Evolutionary conservation across 1,284 basidiomycete genomes (phyloP).

Genomic region (Puccinia novopanici): DNA sequence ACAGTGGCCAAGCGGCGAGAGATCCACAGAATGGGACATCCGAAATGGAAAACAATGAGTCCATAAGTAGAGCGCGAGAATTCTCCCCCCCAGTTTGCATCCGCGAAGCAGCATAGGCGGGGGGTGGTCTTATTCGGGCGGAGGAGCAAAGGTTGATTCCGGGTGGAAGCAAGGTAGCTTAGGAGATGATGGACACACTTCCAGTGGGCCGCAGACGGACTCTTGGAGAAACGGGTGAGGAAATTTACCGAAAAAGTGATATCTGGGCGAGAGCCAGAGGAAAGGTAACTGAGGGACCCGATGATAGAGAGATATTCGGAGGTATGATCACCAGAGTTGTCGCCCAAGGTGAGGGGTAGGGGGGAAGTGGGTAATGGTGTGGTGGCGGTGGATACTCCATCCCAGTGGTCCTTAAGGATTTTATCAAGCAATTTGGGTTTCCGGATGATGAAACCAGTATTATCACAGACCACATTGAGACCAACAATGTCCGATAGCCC

Average conservation of each 20-base stretch:
- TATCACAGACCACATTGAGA: not conserved
- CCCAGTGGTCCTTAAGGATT: not conserved
- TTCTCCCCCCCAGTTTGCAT: too few species aligned
- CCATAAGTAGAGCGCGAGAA: too few species aligned
- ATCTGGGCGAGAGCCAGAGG: too few species aligned
- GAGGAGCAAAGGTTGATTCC: too few species aligned
- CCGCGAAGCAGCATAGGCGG: too few species aligned
- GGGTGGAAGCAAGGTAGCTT: too few species aligned
- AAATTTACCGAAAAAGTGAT: slow-evolving; percentile 8
- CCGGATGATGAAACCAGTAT: not conserved
- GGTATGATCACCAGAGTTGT: not conserved
- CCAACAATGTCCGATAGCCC: not conserved
- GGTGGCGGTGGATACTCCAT: not conserved
- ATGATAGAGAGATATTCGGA: slow-evolving; percentile 12
- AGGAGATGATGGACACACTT: too few species aligned
- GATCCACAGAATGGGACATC: too few species aligned
- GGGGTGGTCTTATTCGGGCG: too few species aligned
- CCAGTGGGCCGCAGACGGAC: not conserved
- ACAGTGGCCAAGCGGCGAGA: too few species aligned
- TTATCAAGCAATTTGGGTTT: not conserved
- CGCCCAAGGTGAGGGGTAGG: not conserved
- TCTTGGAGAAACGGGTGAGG: not conserved
- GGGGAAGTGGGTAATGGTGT: not conserved
- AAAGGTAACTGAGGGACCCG: slow-evolving; percentile 11
- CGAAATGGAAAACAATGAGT: too few species aligned